Evolutionary conservation across 2,329 filamentous ascomycete genomes (phyloP), one percentile per base, ranked within the genome.

Genomic region (Colletotrichum eremochloae): DNA sequence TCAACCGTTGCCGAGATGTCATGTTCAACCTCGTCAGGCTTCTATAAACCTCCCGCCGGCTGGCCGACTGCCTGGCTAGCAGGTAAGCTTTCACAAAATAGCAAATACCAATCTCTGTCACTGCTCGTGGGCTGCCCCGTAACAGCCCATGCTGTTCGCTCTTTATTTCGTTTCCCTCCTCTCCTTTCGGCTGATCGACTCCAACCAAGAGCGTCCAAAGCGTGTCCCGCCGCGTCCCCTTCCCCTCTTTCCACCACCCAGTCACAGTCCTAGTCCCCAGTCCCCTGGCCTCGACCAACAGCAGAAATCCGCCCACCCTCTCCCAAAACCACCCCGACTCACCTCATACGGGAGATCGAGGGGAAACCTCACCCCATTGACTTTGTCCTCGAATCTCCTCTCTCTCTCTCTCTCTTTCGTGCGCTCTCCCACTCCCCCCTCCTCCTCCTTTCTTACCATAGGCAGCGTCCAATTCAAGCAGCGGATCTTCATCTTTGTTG

Each of bases 141-240:
- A n/a, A 20, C 29, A 18, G 31, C 60, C 24, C 29, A 50, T 15
- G 29, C 60, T 36, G 31, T 31, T 29, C 60, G 29, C 60, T 36
- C 42, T 63, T 46, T 46, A 18, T 36, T 33, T 33, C 24, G 36
- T 48, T 20, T n/a, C 36, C 29, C 48, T 29, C 63, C 68, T 31
- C 70, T 52, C 57, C 57, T 71, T 65, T 69, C 60, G 70, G 70
- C 70, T 67, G 71, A 71, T 73, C 71, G 61, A 66, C 67, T 40
- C 31, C 62, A 50, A 71, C 69, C 44, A 64, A 72, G 53, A 55
- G 53, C 68, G 50, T 71, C 68, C 57, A 63, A 38, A 53, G 64
- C 66, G 52, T 63, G 58, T 58, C 52, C 69, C 69, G 44, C 44
- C 44, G 24, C 24, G 24, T 24, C 69, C 69, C 33, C 53, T 72